Evolutionary conservation across 371 early-diverging fungal genomes (phyloP), one percentile per base, ranked within the genome.

Genomic region (Actinomucor elegans): DNA sequence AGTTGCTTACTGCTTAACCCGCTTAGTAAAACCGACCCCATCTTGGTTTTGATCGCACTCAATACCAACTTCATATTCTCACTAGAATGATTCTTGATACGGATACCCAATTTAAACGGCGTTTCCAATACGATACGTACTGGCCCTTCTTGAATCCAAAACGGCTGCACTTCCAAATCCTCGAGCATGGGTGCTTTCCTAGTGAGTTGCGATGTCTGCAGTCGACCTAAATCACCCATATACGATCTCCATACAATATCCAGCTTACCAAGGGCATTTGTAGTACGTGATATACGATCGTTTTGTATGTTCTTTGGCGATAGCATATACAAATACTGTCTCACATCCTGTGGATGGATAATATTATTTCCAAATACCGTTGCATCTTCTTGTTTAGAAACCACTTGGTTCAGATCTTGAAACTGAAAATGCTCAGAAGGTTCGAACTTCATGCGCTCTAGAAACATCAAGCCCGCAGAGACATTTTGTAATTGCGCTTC

Each of bases 401-500:
- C 57, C 2, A 75, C 64, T 1, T 67, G 55, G 46, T 90, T 94
- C 27, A 94, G 52, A 58, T 92, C 92, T 32, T 71, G 54, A 62
- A 63, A 84, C 4, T 66, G 56, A 71, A 94, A 95, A 33, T 86
- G 80, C 17, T 85, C 84, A 0, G 80, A 79, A 0, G 93, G 74
- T 37, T 95, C 97, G 52, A 98, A 94, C 14, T 80, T 77, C 81
- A 98, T 84, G 24, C 86, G 75, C 57, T 98, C 96, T 41, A 97
- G 75, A 67, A 73, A 91, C 92, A 98, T 90, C 5, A 86, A 79
- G 2, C 73, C 77, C 5, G 75, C 81, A 0, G 93, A 84, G 12
- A 91, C 81, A 63, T 98, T 98, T 61, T 94, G 94, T 10, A 97
- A 77, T 70, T 96, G 95, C 14, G 93, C 93, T 66, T 98, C 98